These are phyloP conservation scores for Wallacemonas rigidus DNA, from an alignment of 208 protist species.

Conservation along the genomic window DNA sequence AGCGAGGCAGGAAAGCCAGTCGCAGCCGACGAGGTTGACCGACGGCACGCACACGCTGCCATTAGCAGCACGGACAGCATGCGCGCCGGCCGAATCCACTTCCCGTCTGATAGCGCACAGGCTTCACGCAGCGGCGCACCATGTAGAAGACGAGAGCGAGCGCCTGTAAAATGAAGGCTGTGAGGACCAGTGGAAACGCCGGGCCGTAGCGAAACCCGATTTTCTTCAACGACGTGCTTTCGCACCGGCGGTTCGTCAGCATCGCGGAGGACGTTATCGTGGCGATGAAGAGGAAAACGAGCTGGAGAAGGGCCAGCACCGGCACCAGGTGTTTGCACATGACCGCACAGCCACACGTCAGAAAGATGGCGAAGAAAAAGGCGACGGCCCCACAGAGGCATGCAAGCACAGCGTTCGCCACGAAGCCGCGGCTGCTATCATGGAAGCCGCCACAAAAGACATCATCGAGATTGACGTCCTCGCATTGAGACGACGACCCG, in stretches of 20 bases:
- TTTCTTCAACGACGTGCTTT: constrained; percentile 20
- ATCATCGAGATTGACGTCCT: constrained; percentile 1
- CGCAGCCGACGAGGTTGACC: too few relatives aligned
- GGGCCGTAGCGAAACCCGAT: constrained; percentile 51
- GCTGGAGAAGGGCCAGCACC: constrained; percentile 22
- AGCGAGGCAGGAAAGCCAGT: too few relatives aligned
- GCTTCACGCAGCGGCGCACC: constrained; percentile 19
- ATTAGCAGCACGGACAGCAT: not conserved
- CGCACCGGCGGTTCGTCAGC: constrained; percentile 23
- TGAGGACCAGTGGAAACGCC: constrained; percentile 34
- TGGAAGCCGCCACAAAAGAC: constrained; percentile 32
- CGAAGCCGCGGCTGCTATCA: constrained; percentile 24
- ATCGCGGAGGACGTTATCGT: constrained; percentile 29
- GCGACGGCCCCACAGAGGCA: constrained; percentile 21
- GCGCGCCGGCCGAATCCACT: not conserved
- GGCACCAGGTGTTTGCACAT: constrained; percentile 37
- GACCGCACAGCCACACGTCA: constrained; percentile 21
- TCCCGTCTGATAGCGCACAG: constrained; percentile 12
- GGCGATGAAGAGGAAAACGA: constrained; percentile 29
- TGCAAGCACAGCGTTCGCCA: constrained; percentile 20
- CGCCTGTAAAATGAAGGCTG: constrained; percentile 32
- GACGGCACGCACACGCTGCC: too few relatives aligned
- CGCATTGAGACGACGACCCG: not conserved
- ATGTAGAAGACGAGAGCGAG: constrained; percentile 28
- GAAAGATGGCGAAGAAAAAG: constrained; percentile 29